phyloP scores from a whole-genome alignment of 768 basidiomycete genomes.

The Panus rudis region DNA sequence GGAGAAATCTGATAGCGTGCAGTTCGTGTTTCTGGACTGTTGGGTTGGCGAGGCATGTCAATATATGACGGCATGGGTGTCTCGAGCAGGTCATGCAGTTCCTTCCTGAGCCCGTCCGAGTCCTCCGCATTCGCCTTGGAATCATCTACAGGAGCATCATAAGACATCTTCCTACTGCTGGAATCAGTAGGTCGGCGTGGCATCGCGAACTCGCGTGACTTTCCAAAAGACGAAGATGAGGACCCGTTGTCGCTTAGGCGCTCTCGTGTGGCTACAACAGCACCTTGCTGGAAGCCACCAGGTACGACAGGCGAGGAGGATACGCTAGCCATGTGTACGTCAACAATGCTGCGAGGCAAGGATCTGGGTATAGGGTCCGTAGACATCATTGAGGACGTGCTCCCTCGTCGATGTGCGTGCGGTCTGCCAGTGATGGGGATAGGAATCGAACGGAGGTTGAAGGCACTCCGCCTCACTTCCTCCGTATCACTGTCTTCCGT shows the following conservation, averaged over 20 bases:
- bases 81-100: conserved; percentile 13
- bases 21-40: neutral
- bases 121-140: conserved; percentile 1
- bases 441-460: conserved; percentile 21
- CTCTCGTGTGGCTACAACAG: conserved; percentile 4
- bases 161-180: neutral
- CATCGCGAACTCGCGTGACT: too few relatives aligned
- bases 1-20: conserved; percentile 7
- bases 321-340: conserved; percentile 22
- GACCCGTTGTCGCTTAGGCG: conserved; percentile 8
- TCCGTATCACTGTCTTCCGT: conserved; percentile 19
- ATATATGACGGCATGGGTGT: neutral
- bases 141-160: too few relatives aligned
- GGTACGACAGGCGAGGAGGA: conserved; percentile 18
- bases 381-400: conserved; percentile 13
- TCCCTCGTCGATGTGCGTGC: too few relatives aligned
- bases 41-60: conserved; percentile 1
- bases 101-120: conserved; percentile 9
- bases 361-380: conserved; percentile 16
- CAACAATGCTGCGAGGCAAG: conserved; percentile 16
- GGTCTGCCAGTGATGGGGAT: conserved; percentile 12
- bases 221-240: too few relatives aligned
- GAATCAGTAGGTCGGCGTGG: conserved; percentile 1
- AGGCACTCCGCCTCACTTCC: conserved; percentile 11
- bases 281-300: conserved; percentile 8